Conservation (phyloP, 2,329 filamentous ascomycete genomes). For the Lachnellula arida region DNA sequence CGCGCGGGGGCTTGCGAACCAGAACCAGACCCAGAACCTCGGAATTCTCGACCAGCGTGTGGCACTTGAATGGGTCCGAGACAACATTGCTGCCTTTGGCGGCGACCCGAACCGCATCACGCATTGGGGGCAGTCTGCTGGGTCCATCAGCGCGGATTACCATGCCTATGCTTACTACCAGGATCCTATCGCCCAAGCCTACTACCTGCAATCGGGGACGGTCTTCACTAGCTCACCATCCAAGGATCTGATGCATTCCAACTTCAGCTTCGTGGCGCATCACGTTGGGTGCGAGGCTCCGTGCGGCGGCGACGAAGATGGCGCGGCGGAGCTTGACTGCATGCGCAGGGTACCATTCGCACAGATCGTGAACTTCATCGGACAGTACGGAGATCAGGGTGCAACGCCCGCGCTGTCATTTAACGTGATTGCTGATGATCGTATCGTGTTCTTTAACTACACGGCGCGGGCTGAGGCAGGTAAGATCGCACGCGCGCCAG, state of each 20-base stretch:
- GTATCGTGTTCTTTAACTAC: background rate
- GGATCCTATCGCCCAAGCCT: constrained; percentile 45
- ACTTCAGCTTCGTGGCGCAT: constrained; percentile 5
- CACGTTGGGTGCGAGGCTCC: constrained; percentile 1
- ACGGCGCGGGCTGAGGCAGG: background rate
- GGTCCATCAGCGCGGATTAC: constrained; percentile 39
- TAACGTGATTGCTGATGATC: background rate
- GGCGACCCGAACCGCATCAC: constrained; percentile 42
- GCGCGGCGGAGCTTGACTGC: constrained; percentile 1
- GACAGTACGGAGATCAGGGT: background rate
- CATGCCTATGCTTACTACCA: constrained; percentile 45
- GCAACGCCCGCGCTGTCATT: background rate
- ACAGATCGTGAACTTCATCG: constrained; percentile 1
- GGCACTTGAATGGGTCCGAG: constrained; percentile 53
- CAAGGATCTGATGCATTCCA: background rate
- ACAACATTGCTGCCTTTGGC: constrained; percentile 63
- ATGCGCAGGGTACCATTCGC: background rate
- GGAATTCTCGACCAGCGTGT: constrained; percentile 57
- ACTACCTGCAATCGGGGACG: constrained; percentile 44
- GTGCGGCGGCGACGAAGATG: background rate
- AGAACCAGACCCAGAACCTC: constrained; percentile 26
- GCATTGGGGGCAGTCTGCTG: constrained; percentile 47
- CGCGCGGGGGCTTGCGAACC: background rate
- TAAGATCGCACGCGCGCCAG: constrained; percentile 4
- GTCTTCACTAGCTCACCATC: constrained; percentile 31